Conservation (phyloP, 2,329 filamentous ascomycete genomes). For the Neonectria hederae region DNA sequence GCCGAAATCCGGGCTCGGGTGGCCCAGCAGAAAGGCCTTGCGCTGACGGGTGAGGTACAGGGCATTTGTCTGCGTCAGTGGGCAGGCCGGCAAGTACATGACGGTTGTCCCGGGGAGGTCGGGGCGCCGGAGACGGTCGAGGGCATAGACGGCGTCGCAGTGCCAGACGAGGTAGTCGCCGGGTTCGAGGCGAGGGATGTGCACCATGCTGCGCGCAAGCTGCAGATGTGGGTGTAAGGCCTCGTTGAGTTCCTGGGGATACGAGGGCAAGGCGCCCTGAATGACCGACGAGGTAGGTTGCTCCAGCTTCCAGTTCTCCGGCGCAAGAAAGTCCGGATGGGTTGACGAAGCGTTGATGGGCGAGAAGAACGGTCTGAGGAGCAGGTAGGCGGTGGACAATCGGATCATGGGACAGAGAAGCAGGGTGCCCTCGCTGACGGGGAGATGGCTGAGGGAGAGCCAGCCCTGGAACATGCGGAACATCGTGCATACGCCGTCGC, state of each 20-base stretch:
- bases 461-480: slow-evolving; percentile 85
- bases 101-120: slow-evolving; percentile 42
- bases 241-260: slow-evolving; percentile 73
- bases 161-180: slow-evolving; percentile 83
- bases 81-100: slow-evolving; percentile 54
- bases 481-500: slow-evolving; percentile 76
- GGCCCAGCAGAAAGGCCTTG: slow-evolving; percentile 53
- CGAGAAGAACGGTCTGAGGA: slow-evolving; percentile 79
- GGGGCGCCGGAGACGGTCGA: slow-evolving; percentile 60
- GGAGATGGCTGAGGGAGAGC: slow-evolving; percentile 72
- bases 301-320: slow-evolving; percentile 66
- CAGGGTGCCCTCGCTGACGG: slow-evolving; percentile 73
- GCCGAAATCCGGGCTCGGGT: slow-evolving; percentile 53
- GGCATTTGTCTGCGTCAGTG: slow-evolving; percentile 54
- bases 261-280: slow-evolving; percentile 74
- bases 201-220: slow-evolving; percentile 71
- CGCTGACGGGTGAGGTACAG: slow-evolving; percentile 54
- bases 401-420: slow-evolving; percentile 76
- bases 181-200: slow-evolving; percentile 73
- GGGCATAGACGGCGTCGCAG: slow-evolving; percentile 75
- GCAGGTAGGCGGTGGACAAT: slow-evolving; percentile 77
- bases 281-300: slow-evolving; percentile 59
- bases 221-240: slow-evolving; percentile 75
- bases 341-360: slow-evolving; percentile 50
- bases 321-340: slow-evolving; percentile 50